Evolutionary conservation across 441 rosid species (phyloP).

Genomic region (Gossypium armourianum): DNA sequence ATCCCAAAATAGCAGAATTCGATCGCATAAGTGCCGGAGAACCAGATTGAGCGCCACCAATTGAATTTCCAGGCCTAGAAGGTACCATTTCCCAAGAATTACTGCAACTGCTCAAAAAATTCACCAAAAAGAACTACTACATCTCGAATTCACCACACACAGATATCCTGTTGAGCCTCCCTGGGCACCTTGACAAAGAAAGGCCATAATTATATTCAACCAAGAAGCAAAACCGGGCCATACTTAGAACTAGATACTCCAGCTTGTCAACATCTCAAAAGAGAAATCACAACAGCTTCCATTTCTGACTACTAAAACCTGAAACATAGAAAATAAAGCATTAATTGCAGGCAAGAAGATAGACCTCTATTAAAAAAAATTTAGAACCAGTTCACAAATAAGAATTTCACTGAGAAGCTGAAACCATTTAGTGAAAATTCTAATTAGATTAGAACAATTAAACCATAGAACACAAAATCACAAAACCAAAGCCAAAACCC

Average conservation of each 20-base stretch:
- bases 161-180: background rate
- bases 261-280: constrained; percentile 3
- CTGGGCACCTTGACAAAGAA: background rate
- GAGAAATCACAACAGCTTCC: background rate
- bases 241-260: background rate
- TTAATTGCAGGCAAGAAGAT: background rate
- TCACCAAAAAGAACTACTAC: constrained; percentile 5
- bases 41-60: constrained; percentile 24
- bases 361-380: background rate
- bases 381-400: background rate
- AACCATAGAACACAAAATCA: background rate
- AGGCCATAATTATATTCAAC: background rate
- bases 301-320: background rate
- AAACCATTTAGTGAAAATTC: background rate
- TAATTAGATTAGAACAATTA: background rate
- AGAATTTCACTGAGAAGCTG: background rate
- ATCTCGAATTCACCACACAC: background rate
- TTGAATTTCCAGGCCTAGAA: constrained; percentile 24
- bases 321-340: background rate
- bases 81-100: constrained; percentile 20
- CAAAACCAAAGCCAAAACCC: background rate
- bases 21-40: constrained; percentile 22
- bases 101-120: background rate
- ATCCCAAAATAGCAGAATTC: constrained; percentile 26
- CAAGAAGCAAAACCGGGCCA: background rate